phyloP scores from a whole-genome alignment of 176 grass and related monocot genomes.

The Luzula sylvatica region DNA sequence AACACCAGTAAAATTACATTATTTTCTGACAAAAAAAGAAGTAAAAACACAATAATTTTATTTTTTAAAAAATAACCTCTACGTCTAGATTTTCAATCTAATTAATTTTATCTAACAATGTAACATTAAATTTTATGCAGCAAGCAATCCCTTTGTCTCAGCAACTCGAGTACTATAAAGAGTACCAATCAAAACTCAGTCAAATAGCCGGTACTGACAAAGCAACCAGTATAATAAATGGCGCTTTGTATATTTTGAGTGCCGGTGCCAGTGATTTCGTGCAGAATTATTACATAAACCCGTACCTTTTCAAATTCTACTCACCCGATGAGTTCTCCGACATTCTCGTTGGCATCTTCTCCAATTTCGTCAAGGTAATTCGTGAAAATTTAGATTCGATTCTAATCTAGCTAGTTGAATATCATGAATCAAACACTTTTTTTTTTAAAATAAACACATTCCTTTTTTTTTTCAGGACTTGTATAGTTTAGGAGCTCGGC shows the following conservation, averaged over 20 bases:
- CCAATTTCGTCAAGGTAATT: slow-evolving; percentile 38
- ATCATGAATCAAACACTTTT: background rate
- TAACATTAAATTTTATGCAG: slow-evolving; percentile 21
- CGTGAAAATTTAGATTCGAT: too few species aligned
- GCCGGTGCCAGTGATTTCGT: slow-evolving; percentile 59
- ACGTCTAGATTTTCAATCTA: background rate
- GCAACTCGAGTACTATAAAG: slow-evolving; percentile 61
- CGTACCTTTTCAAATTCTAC: slow-evolving; percentile 56
- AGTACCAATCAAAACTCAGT: slow-evolving; percentile 66
- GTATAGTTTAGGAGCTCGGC: slow-evolving; percentile 66
- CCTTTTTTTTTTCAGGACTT: slow-evolving; percentile 26
- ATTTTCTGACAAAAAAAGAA: background rate
- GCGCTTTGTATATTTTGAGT: slow-evolving; percentile 68
- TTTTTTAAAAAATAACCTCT: background rate
- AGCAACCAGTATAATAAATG: slow-evolving; percentile 39
- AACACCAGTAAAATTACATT: background rate
- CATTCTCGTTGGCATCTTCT: slow-evolving; percentile 53
- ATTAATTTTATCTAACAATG: slow-evolving; percentile 6
- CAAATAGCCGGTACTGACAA: slow-evolving; percentile 39
- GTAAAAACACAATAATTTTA: background rate
- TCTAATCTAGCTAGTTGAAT: too few species aligned
- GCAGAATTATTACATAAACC: slow-evolving; percentile 98
- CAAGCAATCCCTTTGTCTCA: slow-evolving; percentile 76
- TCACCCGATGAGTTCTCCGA: slow-evolving; percentile 60
- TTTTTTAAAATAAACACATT: background rate